Base-by-base conservation (phyloP, 768 basidiomycete genomes). In the Xerocomellus amylosporus region DNA sequence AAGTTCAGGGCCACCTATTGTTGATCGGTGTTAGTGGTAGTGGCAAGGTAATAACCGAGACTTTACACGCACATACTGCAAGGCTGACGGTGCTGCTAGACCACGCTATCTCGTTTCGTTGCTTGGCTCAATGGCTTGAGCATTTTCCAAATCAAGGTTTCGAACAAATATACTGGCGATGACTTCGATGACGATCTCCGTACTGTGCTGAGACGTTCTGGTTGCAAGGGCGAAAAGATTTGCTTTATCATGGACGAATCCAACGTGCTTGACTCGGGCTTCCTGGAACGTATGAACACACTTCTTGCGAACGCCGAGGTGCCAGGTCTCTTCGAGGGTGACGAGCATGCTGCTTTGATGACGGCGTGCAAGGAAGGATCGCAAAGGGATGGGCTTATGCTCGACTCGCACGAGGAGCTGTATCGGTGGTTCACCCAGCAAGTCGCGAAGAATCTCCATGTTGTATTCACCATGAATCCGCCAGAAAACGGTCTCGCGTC, bases 161-260 rank as follows among this genome's bases (percentile, higher is more conserved):
- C 96, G 22, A 99, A 98, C 77, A 96, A 94, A 69, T 99, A 99
- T 70, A 97, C 93, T 2, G 95, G 92, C 22, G 95, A 96, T 15
- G 97, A 99, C 71, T 99, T 99, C 63, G 97, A 99, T 61, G 96
- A 99, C 59, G 97, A 99, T 70, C 78, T 99, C 42, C 86, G 97
- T 39, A 91, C 86, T 0, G 97, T 99, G 6, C 85, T 99, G 36
- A 91, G 97, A 41, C 88, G 97, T 34, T 79, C 96, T 8, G 97
- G 97, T 7, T 98, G 94, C 78, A 99, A 98, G 69, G 94, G 94
- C 62, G 97, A 99, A 74, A 98, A 98, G 75, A 88, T 99, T 46
- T 98, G 94, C 70, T 99, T 99, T 79, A 98, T 99, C 75, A 98
- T 99, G 97, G 97, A 99, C 71, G 97, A 99, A 71, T 98, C 97